phyloP scores from a whole-genome alignment of 1,284 basidiomycete genomes.

The Gomphus bonarii region DNA sequence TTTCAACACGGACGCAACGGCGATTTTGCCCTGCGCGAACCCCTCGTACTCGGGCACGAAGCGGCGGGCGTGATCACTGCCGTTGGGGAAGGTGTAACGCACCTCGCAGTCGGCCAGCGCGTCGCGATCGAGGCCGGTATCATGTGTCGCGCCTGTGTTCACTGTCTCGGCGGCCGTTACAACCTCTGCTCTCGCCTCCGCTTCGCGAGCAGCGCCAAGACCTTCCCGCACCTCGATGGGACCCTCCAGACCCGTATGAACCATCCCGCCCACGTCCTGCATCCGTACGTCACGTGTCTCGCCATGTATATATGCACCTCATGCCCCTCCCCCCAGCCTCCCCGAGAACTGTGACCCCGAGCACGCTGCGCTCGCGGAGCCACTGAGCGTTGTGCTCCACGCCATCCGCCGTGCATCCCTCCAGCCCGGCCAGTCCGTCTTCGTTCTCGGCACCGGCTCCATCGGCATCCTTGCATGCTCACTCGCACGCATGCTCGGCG shows the following conservation, averaged over 20 bases:
- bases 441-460: slow-evolving; percentile 87
- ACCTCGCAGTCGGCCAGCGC: slow-evolving; percentile 72
- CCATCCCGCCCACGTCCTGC: slow-evolving; percentile 76
- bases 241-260: slow-evolving; percentile 84
- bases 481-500: slow-evolving; percentile 65
- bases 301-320: slow-evolving; percentile 3
- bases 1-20: slow-evolving; percentile 85
- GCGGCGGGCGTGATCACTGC: slow-evolving; percentile 75
- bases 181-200: slow-evolving; percentile 87
- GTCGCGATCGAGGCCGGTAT: slow-evolving; percentile 93
- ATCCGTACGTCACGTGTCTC: slow-evolving; percentile 53
- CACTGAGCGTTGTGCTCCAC: slow-evolving; percentile 76
- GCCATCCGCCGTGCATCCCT: slow-evolving; percentile 65
- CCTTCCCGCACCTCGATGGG: slow-evolving; percentile 88
- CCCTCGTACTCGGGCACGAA: slow-evolving; percentile 88
- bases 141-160: slow-evolving; percentile 67
- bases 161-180: slow-evolving; percentile 72
- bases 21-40: slow-evolving; percentile 76
- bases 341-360: slow-evolving; percentile 70
- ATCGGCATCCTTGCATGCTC: slow-evolving; percentile 86
- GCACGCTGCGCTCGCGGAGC: slow-evolving; percentile 82
- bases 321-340: background rate
- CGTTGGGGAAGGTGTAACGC: slow-evolving; percentile 53
- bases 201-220: slow-evolving; percentile 85
- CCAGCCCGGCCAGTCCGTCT: slow-evolving; percentile 50